Evolutionary conservation across 2,329 filamentous ascomycete genomes (phyloP), one percentile per base, ranked within the genome.

Genomic region (Talaromyces sp.): DNA sequence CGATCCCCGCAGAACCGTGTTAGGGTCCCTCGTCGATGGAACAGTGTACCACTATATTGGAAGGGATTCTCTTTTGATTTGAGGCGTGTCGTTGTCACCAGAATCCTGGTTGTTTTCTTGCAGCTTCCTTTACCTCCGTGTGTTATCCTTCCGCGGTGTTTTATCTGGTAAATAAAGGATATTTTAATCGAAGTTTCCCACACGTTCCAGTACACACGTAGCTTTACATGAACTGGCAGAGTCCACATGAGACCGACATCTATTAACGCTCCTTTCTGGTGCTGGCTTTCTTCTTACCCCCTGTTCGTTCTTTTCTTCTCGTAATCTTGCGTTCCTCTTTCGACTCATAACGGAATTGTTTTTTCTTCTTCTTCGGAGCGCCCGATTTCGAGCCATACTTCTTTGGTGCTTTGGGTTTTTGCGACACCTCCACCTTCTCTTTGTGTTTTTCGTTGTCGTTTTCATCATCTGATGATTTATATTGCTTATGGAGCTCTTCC

Each of bases 331-430:
- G 86, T 71, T 97, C 94, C 37, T 88, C 80, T 80, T 96, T 97
- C 68, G 85, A 90, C 80, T 98, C 92, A 77, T 99, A 99, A 68
- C 92, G 87, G 75, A 98, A 98, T 79, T 93, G 92, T 79, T 90
- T 89, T 83, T 93, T 96, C 81, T 90, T 93, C 81, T 90, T 92
- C 79, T 92, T 93, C 17, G 25, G 82, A 82, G 72, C 83, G 79
- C 64, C 67, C 71, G 66, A 58, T 71, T 71, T 37, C 69, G 52
- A 57, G 69, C 65, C 61, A 67, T 72, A 70, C 63, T 70, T 10
- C 17, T 74, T 74, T 60, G 75, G 74, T n/a, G 73, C 68, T 13
- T 67, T 67, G 66, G 73, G 71, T 62, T 80, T 79, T 19, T 56
- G n/a, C 15, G 52, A 6, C 31, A 58, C 49, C 41, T 71, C 62